These are phyloP conservation scores for Penicillium brevicompactum DNA, from an alignment of 2,329 filamentous ascomycete species.

Conservation along the genomic window DNA sequence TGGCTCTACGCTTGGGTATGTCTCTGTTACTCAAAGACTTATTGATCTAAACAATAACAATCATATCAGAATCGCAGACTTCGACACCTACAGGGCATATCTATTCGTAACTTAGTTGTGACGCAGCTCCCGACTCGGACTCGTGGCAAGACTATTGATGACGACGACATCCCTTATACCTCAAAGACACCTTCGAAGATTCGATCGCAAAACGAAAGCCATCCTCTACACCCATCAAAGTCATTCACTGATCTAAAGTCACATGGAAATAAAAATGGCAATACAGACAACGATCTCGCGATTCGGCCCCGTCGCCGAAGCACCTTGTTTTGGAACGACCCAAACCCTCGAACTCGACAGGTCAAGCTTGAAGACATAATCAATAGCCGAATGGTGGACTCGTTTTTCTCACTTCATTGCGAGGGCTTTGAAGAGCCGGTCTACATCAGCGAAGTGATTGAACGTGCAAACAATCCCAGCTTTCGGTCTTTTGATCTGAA, in stretches of 20 bases:
- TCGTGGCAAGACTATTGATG: conserved; percentile 69
- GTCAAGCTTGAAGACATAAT: conserved; percentile 74
- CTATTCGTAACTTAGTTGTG: conserved; percentile 81
- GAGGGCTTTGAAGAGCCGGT: conserved; percentile 68
- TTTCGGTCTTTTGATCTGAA: conserved; percentile 83
- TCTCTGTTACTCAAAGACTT: not conserved
- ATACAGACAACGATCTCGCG: conserved; percentile 21
- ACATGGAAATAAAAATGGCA: conserved; percentile 15
- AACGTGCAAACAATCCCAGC: conserved; percentile 85
- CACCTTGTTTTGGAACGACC: conserved; percentile 65
- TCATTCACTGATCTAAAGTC: conserved; percentile 59
- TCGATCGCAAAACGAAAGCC: conserved; percentile 53
- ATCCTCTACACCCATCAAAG: conserved; percentile 57
- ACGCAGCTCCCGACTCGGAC: conserved; percentile 53
- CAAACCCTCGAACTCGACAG: conserved; percentile 65
- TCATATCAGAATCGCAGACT: conserved; percentile 74
- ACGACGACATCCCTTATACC: conserved; percentile 69
- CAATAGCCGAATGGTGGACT: conserved; percentile 74
- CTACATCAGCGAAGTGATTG: conserved; percentile 84
- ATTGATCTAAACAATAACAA: conserved; percentile 15
- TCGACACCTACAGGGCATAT: conserved; percentile 83
- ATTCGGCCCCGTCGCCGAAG: conserved; percentile 52
- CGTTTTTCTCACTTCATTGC: conserved; percentile 84
- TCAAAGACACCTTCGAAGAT: conserved; percentile 70
- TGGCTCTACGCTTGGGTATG: conserved; percentile 56